Base-by-base conservation (phyloP, 352 stramenopile species). In the Globisporangium spinosum region DNA sequence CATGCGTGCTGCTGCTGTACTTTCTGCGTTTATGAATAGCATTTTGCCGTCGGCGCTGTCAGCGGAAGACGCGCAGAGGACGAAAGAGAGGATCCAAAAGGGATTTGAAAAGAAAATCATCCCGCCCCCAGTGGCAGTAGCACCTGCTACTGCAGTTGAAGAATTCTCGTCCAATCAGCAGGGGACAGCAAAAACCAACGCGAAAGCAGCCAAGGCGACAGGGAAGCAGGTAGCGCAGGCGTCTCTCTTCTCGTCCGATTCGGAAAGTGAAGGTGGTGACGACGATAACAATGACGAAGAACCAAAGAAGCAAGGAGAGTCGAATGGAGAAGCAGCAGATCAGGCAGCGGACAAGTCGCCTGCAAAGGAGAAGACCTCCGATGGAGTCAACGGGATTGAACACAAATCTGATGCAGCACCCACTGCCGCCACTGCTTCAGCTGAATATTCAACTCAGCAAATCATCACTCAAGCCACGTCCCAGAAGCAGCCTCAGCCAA, bases 51-150 rank as follows among this genome's bases (percentile, higher is more conserved):
- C 79, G 6, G 75, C 77, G 12, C 66, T 87, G 58, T 70, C 75
- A n/a, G 66, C 72, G 3, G 65, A 77, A 60, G 65, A 77, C 25
- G 77, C 77, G 0, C 67, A 75, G 23, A 63, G 73, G 25, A 64
- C 71, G 10, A 73, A 70, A 68, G 73, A 78, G 47, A 72, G 60
- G 29, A 83, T 87, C 57, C 73, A 83, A 55, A 77, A 74, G 32
- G 75, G 75, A 1, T 72, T 74, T 65, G 69, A 81, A 61, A 65
- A 69, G 32, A 38, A 70, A 40, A 51, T 64, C 68, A 12, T 32
- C 3, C n/a, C 59, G 3, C 43, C 25, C 0, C 1, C 43, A 34
- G 20, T 20, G 6, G 27, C 35, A 43, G 22, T 8, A 25, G 29
- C 40, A 49, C 6, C 43, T n/a, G 29, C 17, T 4, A 27, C 38